Conservation (phyloP, 148 eudicot genomes). For the Drosera capensis region DNA sequence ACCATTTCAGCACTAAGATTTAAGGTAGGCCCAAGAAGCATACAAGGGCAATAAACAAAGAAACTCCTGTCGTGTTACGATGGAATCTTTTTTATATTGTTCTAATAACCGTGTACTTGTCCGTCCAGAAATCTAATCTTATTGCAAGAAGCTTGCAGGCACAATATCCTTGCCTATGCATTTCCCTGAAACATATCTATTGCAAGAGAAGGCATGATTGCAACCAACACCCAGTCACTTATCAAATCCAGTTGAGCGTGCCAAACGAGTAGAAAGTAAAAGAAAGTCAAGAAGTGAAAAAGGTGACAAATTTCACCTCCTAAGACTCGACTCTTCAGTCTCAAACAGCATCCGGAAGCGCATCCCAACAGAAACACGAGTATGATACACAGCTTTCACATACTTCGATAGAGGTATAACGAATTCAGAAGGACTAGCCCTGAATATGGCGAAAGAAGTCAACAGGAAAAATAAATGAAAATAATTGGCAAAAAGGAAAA, state of each 20-base stretch:
- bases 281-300: neutral
- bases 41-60: neutral
- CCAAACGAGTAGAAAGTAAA: neutral
- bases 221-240: no score
- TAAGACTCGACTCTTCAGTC: conserved; percentile 97
- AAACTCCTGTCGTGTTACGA: neutral
- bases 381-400: conserved; percentile 86
- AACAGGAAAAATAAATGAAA: no score
- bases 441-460: conserved; percentile 9
- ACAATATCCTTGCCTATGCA: neutral
- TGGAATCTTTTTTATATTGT: neutral
- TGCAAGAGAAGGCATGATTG: neutral
- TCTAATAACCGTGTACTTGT: neutral
- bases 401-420: conserved; percentile 89
- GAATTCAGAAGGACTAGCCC: conserved; percentile 97
- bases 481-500: conserved; percentile 1
- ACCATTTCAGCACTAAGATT: neutral
- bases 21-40: no score
- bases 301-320: no score
- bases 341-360: conserved; percentile 98
- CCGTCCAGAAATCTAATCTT: neutral
- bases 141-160: neutral
- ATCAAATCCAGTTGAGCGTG: neutral
- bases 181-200: neutral
- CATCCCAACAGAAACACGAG: conserved; percentile 98